A percentile compares a stretch with the other conserved stretches of the same genome.
Evolutionary conservation across 1,284 basidiomycete species (phyloP).

Genomic region (Fistulina hepatica): DNA sequence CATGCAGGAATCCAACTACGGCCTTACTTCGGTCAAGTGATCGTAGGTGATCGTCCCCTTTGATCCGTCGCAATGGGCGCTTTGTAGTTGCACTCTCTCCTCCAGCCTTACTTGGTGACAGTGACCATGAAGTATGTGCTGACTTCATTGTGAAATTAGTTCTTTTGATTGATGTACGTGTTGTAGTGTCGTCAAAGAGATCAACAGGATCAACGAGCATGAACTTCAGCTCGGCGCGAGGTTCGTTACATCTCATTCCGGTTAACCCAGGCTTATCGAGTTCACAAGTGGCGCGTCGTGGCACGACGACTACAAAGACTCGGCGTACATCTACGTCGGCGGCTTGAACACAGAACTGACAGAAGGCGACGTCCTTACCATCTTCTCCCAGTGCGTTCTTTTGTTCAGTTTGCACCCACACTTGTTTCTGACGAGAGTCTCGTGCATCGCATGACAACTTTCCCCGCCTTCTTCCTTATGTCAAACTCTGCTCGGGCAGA

Average conservation of each 20-base stretch:
- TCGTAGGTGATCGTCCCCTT: constrained; percentile 7
- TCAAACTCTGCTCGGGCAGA: constrained; percentile 29
- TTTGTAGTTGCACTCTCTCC: too few relatives aligned
- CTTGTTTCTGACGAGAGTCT: too few relatives aligned
- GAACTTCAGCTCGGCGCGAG: constrained; percentile 83
- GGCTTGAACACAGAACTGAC: constrained; percentile 81
- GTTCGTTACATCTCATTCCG: too few relatives aligned
- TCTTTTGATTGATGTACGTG: too few relatives aligned
- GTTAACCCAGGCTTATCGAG: too few relatives aligned
- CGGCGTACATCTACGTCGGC: constrained; percentile 90
- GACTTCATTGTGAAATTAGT: constrained; percentile 7
- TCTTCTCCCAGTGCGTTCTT: constrained; percentile 97
- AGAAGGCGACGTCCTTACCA: constrained; percentile 95
- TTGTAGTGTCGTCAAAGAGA: constrained; percentile 81
- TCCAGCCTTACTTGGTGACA: too few relatives aligned
- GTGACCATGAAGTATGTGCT: constrained; percentile 58
- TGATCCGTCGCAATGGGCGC: too few relatives aligned
- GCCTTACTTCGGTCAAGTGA: constrained; percentile 4
- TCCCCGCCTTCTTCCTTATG: constrained; percentile 1
- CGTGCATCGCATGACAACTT: background rate
- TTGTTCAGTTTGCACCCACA: too few relatives aligned
- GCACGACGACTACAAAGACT: constrained; percentile 98
- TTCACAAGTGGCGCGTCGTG: constrained; percentile 74
- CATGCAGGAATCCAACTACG: too few relatives aligned
- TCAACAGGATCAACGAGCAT: constrained; percentile 84